Base-by-base conservation (phyloP, 2,329 filamentous ascomycete genomes). In the Pseudocercospora macadamiae region DNA sequence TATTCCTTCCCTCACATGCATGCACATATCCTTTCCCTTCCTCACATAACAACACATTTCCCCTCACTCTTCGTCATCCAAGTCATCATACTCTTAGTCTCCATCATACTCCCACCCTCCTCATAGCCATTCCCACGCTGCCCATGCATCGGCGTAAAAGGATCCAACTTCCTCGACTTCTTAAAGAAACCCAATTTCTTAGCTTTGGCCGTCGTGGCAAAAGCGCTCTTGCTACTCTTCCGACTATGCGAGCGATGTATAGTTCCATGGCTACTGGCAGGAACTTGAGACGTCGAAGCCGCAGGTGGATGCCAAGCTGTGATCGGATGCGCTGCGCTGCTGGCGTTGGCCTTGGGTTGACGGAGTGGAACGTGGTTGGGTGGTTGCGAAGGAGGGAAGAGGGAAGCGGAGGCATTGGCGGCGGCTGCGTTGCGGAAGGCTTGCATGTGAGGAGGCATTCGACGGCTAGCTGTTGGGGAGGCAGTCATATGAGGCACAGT, bases 301-400 rank as follows among this genome's bases (percentile, higher is more conserved):
- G 70, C 70, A 3, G 71, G 71, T 5, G 72, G 72, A 61, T 70
- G 68, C 72, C 72, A 74, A 2, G 64, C 70, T 4, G 68, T 73
- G 51, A 74, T 62, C 1, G 71, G 71, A 53, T 74, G 71, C 2
- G 66, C 65, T 1, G 67, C 67, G 1, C 64, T 66, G 8, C 71
- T 68, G 9, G 66, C 63, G 19, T 61, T 62, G 19, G 57, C 57
- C 12, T 60, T 62, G 10, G 48, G 55, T 26, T 57, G 60, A 14
- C 63, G 67, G 9, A 67, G 55, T 1, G 70, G 71, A 3, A 73
- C 66, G 42, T 69, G 70, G 57, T 71, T 64, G 19, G 61, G 30
- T 0, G 65, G 47, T 26, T 67, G 64, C 2, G 61, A 57, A 3
- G 67, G 58, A 9, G 69, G 66, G 56, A 73, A 71, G n/a, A 71